Evolutionary conservation across 2,329 filamentous ascomycete species (phyloP).

Genomic region (Ophioceras dolichostomum): DNA sequence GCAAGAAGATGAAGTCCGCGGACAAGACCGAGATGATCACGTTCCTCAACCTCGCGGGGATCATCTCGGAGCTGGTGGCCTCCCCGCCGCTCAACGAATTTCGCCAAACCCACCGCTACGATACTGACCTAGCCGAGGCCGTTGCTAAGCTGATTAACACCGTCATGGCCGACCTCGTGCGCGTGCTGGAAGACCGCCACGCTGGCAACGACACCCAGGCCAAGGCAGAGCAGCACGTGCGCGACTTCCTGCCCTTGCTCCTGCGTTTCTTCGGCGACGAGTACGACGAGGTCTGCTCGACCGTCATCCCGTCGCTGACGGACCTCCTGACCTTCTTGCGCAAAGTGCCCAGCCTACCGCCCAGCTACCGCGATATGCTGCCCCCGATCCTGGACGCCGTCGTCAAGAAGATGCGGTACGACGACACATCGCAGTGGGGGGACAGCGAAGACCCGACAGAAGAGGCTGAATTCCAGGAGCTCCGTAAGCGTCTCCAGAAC

Average conservation of each 20-base stretch:
- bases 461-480: constrained; percentile 92
- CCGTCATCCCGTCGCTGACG: constrained; percentile 84
- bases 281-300: constrained; percentile 95
- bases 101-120: constrained; percentile 74
- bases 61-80: constrained; percentile 74
- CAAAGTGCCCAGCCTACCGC: constrained; percentile 61
- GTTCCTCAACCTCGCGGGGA: constrained; percentile 76
- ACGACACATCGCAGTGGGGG: constrained; percentile 88
- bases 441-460: constrained; percentile 91
- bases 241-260: constrained; percentile 73
- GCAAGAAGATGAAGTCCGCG: constrained; percentile 90
- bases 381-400: constrained; percentile 84
- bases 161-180: constrained; percentile 75
- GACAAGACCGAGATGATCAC: constrained; percentile 93
- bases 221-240: constrained; percentile 71
- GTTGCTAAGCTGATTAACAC: constrained; percentile 95
- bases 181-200: constrained; percentile 59
- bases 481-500: constrained; percentile 79
- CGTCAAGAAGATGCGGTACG: constrained; percentile 92
- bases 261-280: constrained; percentile 95
- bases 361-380: constrained; percentile 70
- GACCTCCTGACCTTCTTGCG: constrained; percentile 86
- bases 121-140: constrained; percentile 88
- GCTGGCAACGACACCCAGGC: constrained; percentile 52
- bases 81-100: constrained; percentile 71